Evolutionary conservation across 2,329 filamentous ascomycete genomes (phyloP).

Genomic region (Colletotrichum simmondsii): DNA sequence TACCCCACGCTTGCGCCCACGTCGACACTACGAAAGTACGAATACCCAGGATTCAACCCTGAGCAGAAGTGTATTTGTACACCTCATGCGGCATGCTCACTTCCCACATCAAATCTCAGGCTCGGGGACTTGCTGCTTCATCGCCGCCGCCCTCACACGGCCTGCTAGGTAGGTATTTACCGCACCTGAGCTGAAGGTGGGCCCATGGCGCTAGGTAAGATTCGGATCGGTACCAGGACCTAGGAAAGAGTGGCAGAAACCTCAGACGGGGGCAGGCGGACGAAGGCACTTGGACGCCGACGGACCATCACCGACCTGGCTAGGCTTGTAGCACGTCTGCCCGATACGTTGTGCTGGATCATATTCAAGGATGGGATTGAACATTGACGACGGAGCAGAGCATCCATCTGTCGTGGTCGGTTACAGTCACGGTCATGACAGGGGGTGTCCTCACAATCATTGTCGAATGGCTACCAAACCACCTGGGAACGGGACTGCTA

Average conservation of each 20-base stretch:
- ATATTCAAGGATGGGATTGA: neutral
- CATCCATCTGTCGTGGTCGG: neutral
- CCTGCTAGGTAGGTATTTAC: neutral
- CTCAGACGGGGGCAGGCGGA: neutral
- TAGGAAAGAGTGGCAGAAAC: neutral
- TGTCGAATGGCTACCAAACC: neutral
- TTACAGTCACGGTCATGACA: neutral
- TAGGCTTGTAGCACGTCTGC: neutral
- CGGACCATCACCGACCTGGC: neutral
- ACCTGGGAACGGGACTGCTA: neutral
- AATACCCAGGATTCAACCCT: neutral
- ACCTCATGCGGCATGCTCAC: neutral
- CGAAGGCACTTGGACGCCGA: neutral
- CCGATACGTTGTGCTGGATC: neutral
- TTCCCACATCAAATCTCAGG: neutral
- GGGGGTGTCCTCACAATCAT: neutral
- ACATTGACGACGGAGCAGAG: neutral
- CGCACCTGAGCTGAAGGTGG: neutral
- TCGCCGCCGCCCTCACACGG: neutral
- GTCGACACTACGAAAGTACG: no score
- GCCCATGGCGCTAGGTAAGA: neutral
- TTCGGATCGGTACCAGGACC: neutral
- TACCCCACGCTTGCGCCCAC: neutral
- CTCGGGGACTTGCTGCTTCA: neutral
- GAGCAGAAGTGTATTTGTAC: neutral